Conservation (phyloP, 495 filamentous ascomycete species). For the Penicillium diatomitis region DNA sequence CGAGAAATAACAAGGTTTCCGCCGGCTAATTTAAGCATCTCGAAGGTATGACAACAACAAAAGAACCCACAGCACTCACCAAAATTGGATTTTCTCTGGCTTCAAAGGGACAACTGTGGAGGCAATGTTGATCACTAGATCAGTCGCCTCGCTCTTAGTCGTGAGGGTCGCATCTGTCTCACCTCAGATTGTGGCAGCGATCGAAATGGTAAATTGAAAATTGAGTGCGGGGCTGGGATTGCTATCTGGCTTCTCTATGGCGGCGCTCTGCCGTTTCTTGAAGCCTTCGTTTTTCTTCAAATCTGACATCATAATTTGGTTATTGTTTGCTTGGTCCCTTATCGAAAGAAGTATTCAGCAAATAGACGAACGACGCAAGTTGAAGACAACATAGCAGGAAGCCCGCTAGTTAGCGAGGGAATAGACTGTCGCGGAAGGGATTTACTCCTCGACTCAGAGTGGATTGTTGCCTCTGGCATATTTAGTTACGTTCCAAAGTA, state of each 20-base stretch:
- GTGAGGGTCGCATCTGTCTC: slow-evolving; percentile 20
- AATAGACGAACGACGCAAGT: slow-evolving; percentile 6
- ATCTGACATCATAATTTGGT: slow-evolving; percentile 16
- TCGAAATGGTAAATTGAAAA: slow-evolving; percentile 16
- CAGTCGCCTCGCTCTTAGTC: slow-evolving; percentile 10
- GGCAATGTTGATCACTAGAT: slow-evolving; percentile 17
- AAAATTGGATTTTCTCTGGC: background rate
- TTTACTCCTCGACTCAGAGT: background rate
- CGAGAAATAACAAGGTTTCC: background rate
- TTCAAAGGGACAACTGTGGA: slow-evolving; percentile 3
- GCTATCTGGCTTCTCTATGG: slow-evolving; percentile 9
- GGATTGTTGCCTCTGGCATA: background rate
- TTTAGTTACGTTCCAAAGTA: background rate
- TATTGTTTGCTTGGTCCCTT: slow-evolving; percentile 16
- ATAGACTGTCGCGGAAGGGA: background rate
- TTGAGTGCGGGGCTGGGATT: slow-evolving; percentile 12
- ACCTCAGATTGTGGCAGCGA: slow-evolving; percentile 12
- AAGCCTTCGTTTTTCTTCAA: slow-evolving; percentile 12
- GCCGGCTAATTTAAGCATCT: background rate
- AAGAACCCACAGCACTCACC: background rate
- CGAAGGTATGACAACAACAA: background rate
- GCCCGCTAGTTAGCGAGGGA: background rate
- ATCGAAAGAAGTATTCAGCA: slow-evolving; percentile 8
- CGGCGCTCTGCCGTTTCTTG: slow-evolving; percentile 5
- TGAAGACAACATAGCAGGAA: background rate